Evolutionary conservation across 2,329 filamentous ascomycete genomes (phyloP).

Genomic region (Clarireedia monteithiana): DNA sequence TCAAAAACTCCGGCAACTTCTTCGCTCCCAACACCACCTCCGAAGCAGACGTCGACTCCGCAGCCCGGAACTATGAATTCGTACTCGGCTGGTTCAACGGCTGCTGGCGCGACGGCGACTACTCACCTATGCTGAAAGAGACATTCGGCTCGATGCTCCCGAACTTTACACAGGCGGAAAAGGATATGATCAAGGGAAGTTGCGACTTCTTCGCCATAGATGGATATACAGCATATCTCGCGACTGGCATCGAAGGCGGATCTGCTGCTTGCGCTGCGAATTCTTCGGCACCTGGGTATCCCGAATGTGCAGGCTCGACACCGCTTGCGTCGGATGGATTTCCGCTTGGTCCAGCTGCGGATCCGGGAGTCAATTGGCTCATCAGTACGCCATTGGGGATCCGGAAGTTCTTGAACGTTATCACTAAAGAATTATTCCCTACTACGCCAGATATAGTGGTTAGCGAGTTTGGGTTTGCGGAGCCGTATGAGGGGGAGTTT

Average conservation of each 20-base stretch:
- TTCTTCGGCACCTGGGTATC: slow-evolving; percentile 10
- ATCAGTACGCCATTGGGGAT: slow-evolving; percentile 33
- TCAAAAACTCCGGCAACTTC: slow-evolving; percentile 38
- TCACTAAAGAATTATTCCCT: slow-evolving; percentile 35
- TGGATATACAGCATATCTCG: slow-evolving; percentile 42
- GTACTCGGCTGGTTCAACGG: slow-evolving; percentile 41
- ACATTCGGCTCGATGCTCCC: slow-evolving; percentile 38
- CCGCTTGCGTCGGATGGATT: slow-evolving; percentile 34
- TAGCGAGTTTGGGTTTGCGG: slow-evolving; percentile 26
- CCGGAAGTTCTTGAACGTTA: slow-evolving; percentile 34
- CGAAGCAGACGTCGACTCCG: slow-evolving; percentile 20
- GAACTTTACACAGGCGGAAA: slow-evolving; percentile 38
- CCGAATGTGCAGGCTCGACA: slow-evolving; percentile 27
- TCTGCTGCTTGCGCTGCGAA: slow-evolving; percentile 33
- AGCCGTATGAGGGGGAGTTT: slow-evolving; percentile 23
- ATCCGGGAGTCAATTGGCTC: slow-evolving; percentile 35
- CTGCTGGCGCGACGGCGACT: slow-evolving; percentile 41
- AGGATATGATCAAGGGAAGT: slow-evolving; percentile 42
- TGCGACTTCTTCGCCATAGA: slow-evolving; percentile 51
- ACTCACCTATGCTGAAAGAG: slow-evolving; percentile 39
- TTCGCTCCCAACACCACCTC: slow-evolving; percentile 38
- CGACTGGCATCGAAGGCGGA: slow-evolving; percentile 29
- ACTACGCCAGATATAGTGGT: slow-evolving; percentile 28
- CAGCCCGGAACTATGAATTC: slow-evolving; percentile 33
- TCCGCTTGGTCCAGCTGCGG: slow-evolving; percentile 36